phyloP scores from a whole-genome alignment of 2,329 filamentous ascomycete genomes.

The Fusarium verticillioides region DNA sequence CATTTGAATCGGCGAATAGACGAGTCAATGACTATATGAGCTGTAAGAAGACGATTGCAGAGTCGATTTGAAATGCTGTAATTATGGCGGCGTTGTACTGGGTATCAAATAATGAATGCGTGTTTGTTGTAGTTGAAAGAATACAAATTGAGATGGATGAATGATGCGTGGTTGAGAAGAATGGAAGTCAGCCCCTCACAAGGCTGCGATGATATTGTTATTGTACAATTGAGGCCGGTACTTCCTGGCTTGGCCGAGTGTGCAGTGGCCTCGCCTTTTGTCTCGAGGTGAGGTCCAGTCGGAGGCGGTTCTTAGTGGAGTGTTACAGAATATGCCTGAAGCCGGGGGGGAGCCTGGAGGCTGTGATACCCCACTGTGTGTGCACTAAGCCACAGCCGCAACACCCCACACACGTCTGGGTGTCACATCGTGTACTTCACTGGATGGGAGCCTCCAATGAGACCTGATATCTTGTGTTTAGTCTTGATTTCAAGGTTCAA shows the following conservation, averaged over 20 bases:
- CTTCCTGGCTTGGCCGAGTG: constrained; percentile 10
- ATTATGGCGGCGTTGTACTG: background rate
- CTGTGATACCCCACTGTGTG: constrained; percentile 33
- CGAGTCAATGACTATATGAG: background rate
- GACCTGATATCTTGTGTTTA: background rate
- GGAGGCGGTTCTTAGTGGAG: constrained; percentile 4
- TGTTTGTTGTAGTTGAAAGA: background rate
- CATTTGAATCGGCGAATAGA: constrained; percentile 18
- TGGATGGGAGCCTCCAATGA: background rate
- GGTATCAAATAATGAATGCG: constrained; percentile 2
- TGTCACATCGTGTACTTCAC: constrained; percentile 15
- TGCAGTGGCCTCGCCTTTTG: constrained; percentile 21
- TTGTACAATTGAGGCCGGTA: constrained; percentile 5
- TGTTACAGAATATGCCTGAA: constrained; percentile 25
- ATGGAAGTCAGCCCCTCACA: constrained; percentile 14
- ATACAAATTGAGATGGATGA: constrained; percentile 4
- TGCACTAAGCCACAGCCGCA: constrained; percentile 44
- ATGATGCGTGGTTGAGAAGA: constrained; percentile 7
- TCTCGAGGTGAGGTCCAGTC: constrained; percentile 19
- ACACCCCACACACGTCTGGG: constrained; percentile 6
- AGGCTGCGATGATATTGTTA: constrained; percentile 15
- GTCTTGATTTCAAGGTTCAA: background rate
- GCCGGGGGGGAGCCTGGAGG: constrained; percentile 17
- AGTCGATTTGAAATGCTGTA: background rate
- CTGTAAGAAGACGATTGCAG: background rate